These are phyloP conservation scores for Aspergillus conjunctus DNA, from an alignment of 495 filamentous ascomycete genomes.

Conservation along the genomic window DNA sequence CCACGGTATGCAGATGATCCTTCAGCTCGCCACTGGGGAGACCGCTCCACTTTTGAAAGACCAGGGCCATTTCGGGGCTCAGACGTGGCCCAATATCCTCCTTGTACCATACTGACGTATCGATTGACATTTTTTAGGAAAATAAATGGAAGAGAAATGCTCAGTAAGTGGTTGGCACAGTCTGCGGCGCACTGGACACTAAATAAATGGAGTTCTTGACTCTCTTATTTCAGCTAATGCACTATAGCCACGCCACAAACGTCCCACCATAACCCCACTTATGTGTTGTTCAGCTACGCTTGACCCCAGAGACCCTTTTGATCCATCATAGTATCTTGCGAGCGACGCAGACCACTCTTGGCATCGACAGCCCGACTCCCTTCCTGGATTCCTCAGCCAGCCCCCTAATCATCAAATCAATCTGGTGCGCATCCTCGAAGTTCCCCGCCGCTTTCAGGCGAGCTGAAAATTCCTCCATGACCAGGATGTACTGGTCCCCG, in stretches of 20 bases:
- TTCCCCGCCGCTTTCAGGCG: constrained; percentile 1
- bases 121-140: not conserved
- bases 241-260: too few species aligned
- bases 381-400: constrained; percentile 3
- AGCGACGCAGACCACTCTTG: constrained; percentile 5
- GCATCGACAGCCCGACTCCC: constrained; percentile 12
- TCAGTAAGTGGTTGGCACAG: not conserved
- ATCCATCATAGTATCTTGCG: not conserved
- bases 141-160: not conserved
- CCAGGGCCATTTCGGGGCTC: not conserved
- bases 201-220: not conserved
- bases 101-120: constrained; percentile 17
- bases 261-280: too few species aligned
- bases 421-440: not conserved
- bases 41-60: constrained; percentile 6
- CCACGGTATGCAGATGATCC: constrained; percentile 12
- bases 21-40: constrained; percentile 5
- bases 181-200: not conserved
- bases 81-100: constrained; percentile 10
- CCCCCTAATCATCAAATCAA: not conserved
- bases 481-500: constrained; percentile 20
- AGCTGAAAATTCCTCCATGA: constrained; percentile 20
- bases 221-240: too few species aligned
- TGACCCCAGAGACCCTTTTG: too few species aligned
- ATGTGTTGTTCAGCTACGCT: too few species aligned